Evolutionary conservation across 2,329 filamentous ascomycete species (phyloP).

Genomic region (Fusarium haematococcum): DNA sequence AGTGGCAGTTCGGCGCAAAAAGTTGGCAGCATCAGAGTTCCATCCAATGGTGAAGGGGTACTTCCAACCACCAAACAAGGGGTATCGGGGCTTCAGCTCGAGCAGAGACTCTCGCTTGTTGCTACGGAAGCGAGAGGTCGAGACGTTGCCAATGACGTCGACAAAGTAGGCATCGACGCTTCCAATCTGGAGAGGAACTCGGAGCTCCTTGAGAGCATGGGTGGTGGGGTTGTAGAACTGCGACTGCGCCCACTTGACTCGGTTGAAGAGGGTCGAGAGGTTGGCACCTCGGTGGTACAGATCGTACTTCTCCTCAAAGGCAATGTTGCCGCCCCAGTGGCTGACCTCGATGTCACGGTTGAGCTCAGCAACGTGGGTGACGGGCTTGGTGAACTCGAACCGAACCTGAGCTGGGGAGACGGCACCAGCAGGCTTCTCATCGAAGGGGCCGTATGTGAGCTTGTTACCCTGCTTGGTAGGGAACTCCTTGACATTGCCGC

Average conservation of each 20-base stretch:
- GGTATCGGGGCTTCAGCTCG: slow-evolving; percentile 93
- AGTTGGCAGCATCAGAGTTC: slow-evolving; percentile 86
- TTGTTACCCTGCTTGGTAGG: slow-evolving; percentile 87
- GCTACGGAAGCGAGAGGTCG: slow-evolving; percentile 87
- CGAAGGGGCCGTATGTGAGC: slow-evolving; percentile 91
- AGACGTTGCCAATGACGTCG: slow-evolving; percentile 96
- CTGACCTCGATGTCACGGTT: slow-evolving; percentile 95
- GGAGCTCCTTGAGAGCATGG: slow-evolving; percentile 83
- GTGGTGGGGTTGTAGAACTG: slow-evolving; percentile 82
- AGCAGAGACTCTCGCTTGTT: slow-evolving; percentile 83
- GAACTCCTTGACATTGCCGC: slow-evolving; percentile 69
- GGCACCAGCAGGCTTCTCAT: slow-evolving; percentile 82
- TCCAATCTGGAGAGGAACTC: slow-evolving; percentile 82
- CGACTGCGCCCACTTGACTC: slow-evolving; percentile 79
- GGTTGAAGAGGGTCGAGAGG: slow-evolving; percentile 77
- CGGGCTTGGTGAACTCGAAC: slow-evolving; percentile 95
- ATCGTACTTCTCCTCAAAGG: slow-evolving; percentile 93
- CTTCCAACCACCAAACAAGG: slow-evolving; percentile 98
- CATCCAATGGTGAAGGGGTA: slow-evolving; percentile 97
- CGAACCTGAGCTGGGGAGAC: slow-evolving; percentile 80
- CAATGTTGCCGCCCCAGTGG: slow-evolving; percentile 97
- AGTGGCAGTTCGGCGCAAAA: slow-evolving; percentile 74
- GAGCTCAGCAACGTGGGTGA: slow-evolving; percentile 81
- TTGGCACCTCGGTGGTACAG: slow-evolving; percentile 88
- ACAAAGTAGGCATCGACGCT: slow-evolving; percentile 92